These are phyloP conservation scores for Neurospora sp. DNA, from an alignment of 495 filamentous ascomycete genomes.

Conservation along the genomic window DNA sequence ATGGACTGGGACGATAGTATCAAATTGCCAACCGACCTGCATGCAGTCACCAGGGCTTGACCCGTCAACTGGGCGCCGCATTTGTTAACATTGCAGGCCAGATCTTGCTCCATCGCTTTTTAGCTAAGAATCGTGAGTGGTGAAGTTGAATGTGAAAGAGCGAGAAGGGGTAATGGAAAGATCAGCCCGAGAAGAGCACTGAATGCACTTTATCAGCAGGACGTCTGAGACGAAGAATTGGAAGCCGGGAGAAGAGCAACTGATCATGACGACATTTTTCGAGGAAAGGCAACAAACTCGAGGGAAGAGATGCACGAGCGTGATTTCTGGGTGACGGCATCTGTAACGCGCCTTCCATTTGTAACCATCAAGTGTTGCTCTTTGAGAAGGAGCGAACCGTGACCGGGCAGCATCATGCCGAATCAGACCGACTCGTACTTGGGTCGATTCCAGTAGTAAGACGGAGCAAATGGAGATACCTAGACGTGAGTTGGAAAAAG, in stretches of 20 bases:
- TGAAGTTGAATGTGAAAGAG: neutral
- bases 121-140: neutral
- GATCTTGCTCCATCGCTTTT: slow-evolving; percentile 52
- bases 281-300: neutral
- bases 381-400: neutral
- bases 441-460: too few relatives aligned
- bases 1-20: neutral
- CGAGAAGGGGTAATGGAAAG: neutral
- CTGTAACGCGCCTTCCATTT: neutral
- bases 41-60: slow-evolving; percentile 81
- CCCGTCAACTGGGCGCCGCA: slow-evolving; percentile 66
- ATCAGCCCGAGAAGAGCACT: neutral
- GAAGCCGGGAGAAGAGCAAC: neutral
- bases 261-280: neutral
- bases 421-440: neutral
- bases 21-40: slow-evolving; percentile 47
- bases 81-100: slow-evolving; percentile 75
- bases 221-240: neutral
- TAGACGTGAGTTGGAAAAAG: neutral
- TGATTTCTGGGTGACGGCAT: neutral
- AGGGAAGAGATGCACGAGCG: neutral
- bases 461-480: too few relatives aligned
- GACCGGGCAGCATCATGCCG: neutral
- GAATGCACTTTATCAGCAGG: neutral
- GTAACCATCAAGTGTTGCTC: neutral